A percentile compares a stretch with the other conserved stretches of the same genome.
These are phyloP conservation scores for Cordyceps fumosorosea DNA, from an alignment of 2,329 filamentous ascomycete species.

Conservation along the genomic window DNA sequence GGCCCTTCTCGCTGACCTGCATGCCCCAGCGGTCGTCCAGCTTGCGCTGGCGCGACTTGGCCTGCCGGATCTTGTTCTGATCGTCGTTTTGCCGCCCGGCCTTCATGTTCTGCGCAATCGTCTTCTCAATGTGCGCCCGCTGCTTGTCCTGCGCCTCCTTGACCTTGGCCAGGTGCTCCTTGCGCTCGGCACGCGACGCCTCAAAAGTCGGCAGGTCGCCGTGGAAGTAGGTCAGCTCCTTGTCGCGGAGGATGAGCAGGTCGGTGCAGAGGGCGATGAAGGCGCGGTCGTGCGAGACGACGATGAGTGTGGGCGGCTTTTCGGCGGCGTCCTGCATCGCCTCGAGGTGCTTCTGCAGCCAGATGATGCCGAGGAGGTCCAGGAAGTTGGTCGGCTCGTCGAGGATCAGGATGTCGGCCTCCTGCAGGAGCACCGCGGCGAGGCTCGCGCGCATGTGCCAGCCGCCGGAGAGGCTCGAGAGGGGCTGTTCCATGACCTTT, in stretches of 20 bases:
- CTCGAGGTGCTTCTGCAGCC: conserved; percentile 69
- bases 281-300: conserved; percentile 80
- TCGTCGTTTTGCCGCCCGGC: conserved; percentile 72
- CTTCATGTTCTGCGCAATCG: conserved; percentile 67
- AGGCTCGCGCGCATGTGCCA: conserved; percentile 67
- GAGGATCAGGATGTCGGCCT: conserved; percentile 70
- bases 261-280: conserved; percentile 75
- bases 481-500: conserved; percentile 49
- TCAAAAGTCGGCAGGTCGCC: conserved; percentile 71
- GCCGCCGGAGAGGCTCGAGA: conserved; percentile 66
- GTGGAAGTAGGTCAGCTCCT: conserved; percentile 65
- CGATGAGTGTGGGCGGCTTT: conserved; percentile 58
- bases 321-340: conserved; percentile 43
- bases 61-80: conserved; percentile 79
- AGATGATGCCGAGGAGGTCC: conserved; percentile 75
- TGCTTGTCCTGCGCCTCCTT: conserved; percentile 78
- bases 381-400: conserved; percentile 87
- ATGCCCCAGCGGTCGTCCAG: conserved; percentile 75
- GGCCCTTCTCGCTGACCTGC: conserved; percentile 63
- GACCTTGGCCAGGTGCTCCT: conserved; percentile 63
- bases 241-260: conserved; percentile 67
- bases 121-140: conserved; percentile 72
- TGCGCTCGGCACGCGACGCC: conserved; percentile 58
- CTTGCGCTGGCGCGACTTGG: conserved; percentile 77
- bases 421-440: conserved; percentile 60